These are phyloP conservation scores for Tolypocladium guangdongense DNA, from an alignment of 2,329 filamentous ascomycete genomes.

Conservation along the genomic window DNA sequence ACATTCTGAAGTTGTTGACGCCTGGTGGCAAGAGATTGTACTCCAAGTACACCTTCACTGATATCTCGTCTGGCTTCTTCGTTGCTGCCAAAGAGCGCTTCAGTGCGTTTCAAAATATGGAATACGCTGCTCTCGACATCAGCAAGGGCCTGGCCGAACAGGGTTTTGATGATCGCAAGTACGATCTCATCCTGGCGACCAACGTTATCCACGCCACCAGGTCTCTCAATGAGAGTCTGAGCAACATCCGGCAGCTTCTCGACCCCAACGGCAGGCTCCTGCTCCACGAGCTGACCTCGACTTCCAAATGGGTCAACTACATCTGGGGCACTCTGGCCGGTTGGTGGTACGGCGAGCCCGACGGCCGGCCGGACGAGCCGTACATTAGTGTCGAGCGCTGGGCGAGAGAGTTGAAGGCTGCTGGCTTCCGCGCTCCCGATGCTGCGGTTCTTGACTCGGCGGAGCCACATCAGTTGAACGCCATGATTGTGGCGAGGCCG, in stretches of 20 bases:
- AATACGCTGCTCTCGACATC: constrained; percentile 15
- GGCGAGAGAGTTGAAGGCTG: constrained; percentile 12
- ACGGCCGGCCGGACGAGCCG: constrained; percentile 13
- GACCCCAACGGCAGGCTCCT: not conserved
- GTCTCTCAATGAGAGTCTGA: not conserved
- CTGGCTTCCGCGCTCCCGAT: constrained; percentile 8
- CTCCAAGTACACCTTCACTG: constrained; percentile 12
- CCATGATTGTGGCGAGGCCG: not conserved
- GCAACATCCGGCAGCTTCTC: not conserved
- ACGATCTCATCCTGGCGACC: not conserved
- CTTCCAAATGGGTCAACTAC: not conserved
- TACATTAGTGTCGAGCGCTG: constrained; percentile 11
- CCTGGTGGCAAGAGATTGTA: constrained; percentile 7
- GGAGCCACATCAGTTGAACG: not conserved
- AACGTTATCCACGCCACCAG: constrained; percentile 1
- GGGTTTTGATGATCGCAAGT: not conserved
- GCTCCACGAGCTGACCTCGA: not conserved
- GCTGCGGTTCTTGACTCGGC: not conserved
- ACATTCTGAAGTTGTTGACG: not conserved
- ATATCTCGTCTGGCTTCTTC: constrained; percentile 18
- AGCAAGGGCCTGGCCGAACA: not conserved
- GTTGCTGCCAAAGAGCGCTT: constrained; percentile 20
- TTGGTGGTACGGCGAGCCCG: constrained; percentile 22
- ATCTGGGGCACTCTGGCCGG: constrained; percentile 5
- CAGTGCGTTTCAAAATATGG: constrained; percentile 10